phyloP scores from a whole-genome alignment of 306 rosid species.

The Quillaja saponaria region DNA sequence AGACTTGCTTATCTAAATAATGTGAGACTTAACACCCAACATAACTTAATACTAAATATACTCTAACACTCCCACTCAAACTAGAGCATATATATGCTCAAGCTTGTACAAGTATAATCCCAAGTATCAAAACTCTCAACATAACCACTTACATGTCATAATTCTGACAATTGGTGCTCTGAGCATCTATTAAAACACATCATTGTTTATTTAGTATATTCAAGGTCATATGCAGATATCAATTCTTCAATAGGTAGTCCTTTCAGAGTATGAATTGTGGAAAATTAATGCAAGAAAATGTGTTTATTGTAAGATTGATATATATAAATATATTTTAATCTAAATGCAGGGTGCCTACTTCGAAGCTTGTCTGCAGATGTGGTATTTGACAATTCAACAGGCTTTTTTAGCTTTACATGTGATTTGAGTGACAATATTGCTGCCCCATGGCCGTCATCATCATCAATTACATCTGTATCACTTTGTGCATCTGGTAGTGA shows the following conservation, averaged over 20 bases:
- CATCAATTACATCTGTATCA: conserved; percentile 75
- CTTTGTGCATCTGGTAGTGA: conserved; percentile 93
- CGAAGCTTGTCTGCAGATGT: conserved; percentile 87
- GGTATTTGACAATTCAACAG: conserved; percentile 78
- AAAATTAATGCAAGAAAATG: conserved; percentile 11
- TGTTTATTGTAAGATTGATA: conserved; percentile 5
- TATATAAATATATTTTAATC: conserved; percentile 10
- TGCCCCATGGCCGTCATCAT: conserved; percentile 97
- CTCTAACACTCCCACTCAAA: too few relatives aligned
- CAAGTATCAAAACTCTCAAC: too few relatives aligned
- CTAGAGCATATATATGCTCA: too few relatives aligned
- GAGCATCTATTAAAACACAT: not conserved
- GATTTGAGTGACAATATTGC: conserved; percentile 89
- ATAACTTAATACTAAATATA: too few relatives aligned
- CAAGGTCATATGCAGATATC: conserved; percentile 1
- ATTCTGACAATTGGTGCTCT: not conserved
- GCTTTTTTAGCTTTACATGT: conserved; percentile 80
- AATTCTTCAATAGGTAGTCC: not conserved
- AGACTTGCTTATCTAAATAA: too few relatives aligned
- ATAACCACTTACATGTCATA: conserved; percentile 14
- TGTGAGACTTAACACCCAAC: too few relatives aligned
- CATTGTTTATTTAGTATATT: not conserved
- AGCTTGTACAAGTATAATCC: too few relatives aligned
- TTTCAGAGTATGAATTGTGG: not conserved
- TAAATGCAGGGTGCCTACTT: conserved; percentile 80